Percentiles rank a stretch among this genome's conserved stretches.
Conservation (phyloP, 2,329 filamentous ascomycete species). For the Fusarium verrucosum region DNA sequence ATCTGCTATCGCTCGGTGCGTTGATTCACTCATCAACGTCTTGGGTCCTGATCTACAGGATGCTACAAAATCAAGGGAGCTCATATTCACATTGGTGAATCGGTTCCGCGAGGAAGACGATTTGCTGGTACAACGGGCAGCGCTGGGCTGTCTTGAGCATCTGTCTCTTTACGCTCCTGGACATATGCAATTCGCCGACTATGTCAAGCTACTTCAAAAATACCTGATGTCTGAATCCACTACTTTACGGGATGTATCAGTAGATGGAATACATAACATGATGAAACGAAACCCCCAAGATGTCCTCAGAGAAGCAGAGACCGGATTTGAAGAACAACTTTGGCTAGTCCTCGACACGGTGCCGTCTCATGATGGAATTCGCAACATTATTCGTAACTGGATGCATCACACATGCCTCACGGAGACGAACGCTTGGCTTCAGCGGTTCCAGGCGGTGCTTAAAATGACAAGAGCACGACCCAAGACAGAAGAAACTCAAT, state of each 20-base stretch:
- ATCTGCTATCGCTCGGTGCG: slow-evolving; percentile 83
- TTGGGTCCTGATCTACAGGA: slow-evolving; percentile 95
- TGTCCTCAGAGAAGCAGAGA: slow-evolving; percentile 78
- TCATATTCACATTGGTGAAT: slow-evolving; percentile 86
- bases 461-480: slow-evolving; percentile 82
- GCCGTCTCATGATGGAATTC: slow-evolving; percentile 81
- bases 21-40: slow-evolving; percentile 97
- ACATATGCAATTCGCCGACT: slow-evolving; percentile 83
- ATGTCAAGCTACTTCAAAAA: slow-evolving; percentile 83
- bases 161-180: slow-evolving; percentile 90
- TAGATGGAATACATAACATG: slow-evolving; percentile 90
- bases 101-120: slow-evolving; percentile 84
- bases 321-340: slow-evolving; percentile 86
- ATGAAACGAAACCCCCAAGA: slow-evolving; percentile 93
- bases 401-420: slow-evolving; percentile 85
- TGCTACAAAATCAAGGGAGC: slow-evolving; percentile 86
- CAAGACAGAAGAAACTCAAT: slow-evolving; percentile 60
- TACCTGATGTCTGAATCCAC: slow-evolving; percentile 76
- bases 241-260: slow-evolving; percentile 79
- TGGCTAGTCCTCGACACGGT: slow-evolving; percentile 87
- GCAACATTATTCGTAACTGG: slow-evolving; percentile 91
- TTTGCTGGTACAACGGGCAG: slow-evolving; percentile 75
- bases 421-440: slow-evolving; percentile 86
- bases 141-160: slow-evolving; percentile 86
- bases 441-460: slow-evolving; percentile 86